Evolutionary conservation across 352 stramenopile species (phyloP).

Genomic region (Globisporangium takayamanum): DNA sequence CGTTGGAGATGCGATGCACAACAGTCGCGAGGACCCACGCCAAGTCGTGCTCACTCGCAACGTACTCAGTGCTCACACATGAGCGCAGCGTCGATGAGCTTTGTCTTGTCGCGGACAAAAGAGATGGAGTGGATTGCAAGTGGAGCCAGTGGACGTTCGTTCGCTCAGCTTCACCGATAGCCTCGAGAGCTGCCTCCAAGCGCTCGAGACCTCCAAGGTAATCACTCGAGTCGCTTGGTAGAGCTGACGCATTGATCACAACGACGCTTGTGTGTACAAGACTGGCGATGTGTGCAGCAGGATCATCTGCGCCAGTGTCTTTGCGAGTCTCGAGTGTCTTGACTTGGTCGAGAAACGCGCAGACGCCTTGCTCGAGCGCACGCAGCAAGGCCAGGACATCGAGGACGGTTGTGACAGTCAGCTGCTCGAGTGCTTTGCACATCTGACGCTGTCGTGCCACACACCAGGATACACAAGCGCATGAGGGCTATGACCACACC

Average conservation of each 20-base stretch:
- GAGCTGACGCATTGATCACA: conserved; percentile 5
- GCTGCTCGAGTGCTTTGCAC: conserved; percentile 13
- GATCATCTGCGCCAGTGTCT: neutral
- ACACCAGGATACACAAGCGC: neutral
- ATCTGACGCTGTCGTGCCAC: neutral
- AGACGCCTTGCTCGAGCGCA: neutral
- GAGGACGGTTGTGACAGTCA: neutral
- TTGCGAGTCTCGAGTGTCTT: neutral
- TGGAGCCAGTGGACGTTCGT: conserved; percentile 14
- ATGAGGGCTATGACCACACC: neutral
- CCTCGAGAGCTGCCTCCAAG: conserved; percentile 1
- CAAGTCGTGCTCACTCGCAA: conserved; percentile 9
- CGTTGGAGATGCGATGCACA: conserved; percentile 8
- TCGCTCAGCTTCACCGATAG: neutral
- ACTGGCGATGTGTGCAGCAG: neutral
- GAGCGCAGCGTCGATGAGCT: neutral
- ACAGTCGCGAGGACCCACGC: conserved; percentile 14
- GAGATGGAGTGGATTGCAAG: neutral
- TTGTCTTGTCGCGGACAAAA: neutral
- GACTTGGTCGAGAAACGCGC: neutral
- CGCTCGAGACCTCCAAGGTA: neutral
- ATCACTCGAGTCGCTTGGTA: neutral
- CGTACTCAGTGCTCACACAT: conserved; percentile 10
- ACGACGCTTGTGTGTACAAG: conserved; percentile 13
- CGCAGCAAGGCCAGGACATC: neutral